Base-by-base conservation (phyloP, 768 basidiomycete genomes). In the Leccinellum rugosiceps region DNA sequence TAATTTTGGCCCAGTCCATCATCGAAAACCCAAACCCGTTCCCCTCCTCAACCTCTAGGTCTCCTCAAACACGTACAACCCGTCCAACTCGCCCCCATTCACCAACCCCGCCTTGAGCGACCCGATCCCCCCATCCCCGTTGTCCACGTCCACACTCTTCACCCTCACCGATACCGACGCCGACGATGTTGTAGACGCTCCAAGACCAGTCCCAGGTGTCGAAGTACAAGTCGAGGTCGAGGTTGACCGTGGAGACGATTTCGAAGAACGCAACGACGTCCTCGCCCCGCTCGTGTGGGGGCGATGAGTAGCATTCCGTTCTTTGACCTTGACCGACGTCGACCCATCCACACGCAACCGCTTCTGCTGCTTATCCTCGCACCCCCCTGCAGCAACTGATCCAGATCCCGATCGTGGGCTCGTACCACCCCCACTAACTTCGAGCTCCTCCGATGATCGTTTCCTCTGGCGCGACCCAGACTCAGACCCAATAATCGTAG, bases 391-490 rank as follows among this genome's bases (percentile, higher is more conserved):
- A 19, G 41, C 41, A 10, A n/a, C 41, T 43, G 41, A 43, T 43
- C 41, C 41, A 1, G 41, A 43, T 19, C 41, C 38, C 2, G 60
- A 60, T 28, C 58, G 65, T 3, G 60, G 49, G 14, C 54, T 62
- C 4, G 35, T 45, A 15, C 58, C 48, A 3, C 57, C 9, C n/a
- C 38, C 60, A 31, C 51, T 48, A 26, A 62, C 46, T 0, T 79
- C 77, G 21, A 82, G 69, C 61, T 83, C 81, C 59, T 81, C 81
- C 31, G 81, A 83, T 34, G 77, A 76, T 21, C 81, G 76, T 59
- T 83, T 83, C 56, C 75, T 71, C 62, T 75, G 66, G 19, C 75
- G 70, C 4, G 66, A 41, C 41, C n/a, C 41, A 11, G 41, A 34
- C 6, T 14, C 34, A 34, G 34, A 43, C 1, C 19, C 5, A 17